These are phyloP conservation scores for Zopfia rhizophila DNA, from an alignment of 2,329 filamentous ascomycete genomes.

Conservation along the genomic window DNA sequence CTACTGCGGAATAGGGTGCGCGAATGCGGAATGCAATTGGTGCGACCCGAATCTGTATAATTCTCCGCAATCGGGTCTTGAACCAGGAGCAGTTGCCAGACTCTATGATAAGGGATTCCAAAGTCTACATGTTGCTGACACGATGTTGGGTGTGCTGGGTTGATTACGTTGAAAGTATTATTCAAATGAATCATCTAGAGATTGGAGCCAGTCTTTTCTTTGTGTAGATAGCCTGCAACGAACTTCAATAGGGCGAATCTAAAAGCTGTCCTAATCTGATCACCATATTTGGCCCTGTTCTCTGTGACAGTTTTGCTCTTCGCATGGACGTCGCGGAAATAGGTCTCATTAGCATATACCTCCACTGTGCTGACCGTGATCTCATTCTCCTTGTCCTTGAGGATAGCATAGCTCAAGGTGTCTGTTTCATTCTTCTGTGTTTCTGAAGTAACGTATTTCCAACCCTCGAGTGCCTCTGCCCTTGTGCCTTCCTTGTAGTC, in stretches of 20 bases:
- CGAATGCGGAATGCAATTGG: no score
- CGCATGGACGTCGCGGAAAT: slow-evolving; percentile 35
- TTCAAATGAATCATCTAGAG: slow-evolving; percentile 6
- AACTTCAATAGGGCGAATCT: slow-evolving; percentile 22
- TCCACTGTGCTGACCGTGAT: slow-evolving; percentile 28
- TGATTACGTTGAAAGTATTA: no score
- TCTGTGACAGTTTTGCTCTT: slow-evolving; percentile 30
- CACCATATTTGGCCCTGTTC: slow-evolving; percentile 27
- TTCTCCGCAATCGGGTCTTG: no score
- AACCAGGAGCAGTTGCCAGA: no score
- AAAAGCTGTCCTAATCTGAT: slow-evolving; percentile 20
- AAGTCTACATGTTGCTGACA: no score
- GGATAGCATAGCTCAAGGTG: slow-evolving; percentile 30
- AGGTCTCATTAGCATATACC: slow-evolving; percentile 30
- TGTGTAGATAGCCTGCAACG: slow-evolving; percentile 24
- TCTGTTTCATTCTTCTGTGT: slow-evolving; percentile 32
- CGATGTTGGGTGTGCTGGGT: no score
- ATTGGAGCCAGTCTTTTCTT: slow-evolving; percentile 15
- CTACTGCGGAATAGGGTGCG: no score
- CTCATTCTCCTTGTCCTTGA: slow-evolving; percentile 26
- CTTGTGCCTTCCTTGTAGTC: slow-evolving; percentile 31
- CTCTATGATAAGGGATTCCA: no score
- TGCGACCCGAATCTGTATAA: no score
- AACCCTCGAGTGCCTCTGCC: slow-evolving; percentile 27
- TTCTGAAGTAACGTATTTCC: slow-evolving; percentile 28